A percentile compares a stretch with the other conserved stretches of the same genome.
These are phyloP conservation scores for Bryoglossum gracile DNA, from an alignment of 495 filamentous ascomycete genomes.

Conservation along the genomic window DNA sequence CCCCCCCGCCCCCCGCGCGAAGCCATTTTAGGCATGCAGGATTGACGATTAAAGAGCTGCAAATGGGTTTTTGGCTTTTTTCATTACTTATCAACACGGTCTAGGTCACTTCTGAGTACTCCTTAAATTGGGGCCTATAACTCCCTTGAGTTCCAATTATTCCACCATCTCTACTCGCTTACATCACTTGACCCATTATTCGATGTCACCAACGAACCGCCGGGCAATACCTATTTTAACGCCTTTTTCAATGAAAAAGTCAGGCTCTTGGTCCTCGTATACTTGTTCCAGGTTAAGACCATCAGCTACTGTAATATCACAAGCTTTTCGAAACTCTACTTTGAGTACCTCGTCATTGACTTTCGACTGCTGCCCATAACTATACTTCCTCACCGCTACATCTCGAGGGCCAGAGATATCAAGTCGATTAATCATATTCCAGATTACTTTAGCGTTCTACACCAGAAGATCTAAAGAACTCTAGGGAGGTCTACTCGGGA, in stretches of 20 bases:
- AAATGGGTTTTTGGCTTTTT: too few species aligned
- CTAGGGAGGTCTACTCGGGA: too few species aligned
- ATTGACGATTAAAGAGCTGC: too few species aligned
- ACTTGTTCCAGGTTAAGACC: conserved; percentile 17
- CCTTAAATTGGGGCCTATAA: not conserved
- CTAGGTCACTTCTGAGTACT: too few species aligned
- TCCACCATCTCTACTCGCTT: not conserved
- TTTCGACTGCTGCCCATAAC: conserved; percentile 20
- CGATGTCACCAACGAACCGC: conserved; percentile 20
- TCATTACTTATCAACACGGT: too few species aligned
- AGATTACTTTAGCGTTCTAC: too few species aligned
- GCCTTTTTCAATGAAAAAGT: conserved; percentile 18
- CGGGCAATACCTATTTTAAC: conserved; percentile 16
- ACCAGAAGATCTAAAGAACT: too few species aligned
- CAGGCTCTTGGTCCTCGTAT: conserved; percentile 19
- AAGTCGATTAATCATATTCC: conserved; percentile 1
- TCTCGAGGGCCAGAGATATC: conserved; percentile 1
- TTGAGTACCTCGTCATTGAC: conserved; percentile 6
- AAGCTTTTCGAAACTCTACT: conserved; percentile 11
- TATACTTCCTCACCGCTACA: conserved; percentile 9
- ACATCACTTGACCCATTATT: conserved; percentile 27
- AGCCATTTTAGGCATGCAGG: too few species aligned
- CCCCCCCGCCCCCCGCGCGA: too few species aligned
- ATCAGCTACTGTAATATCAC: conserved; percentile 3
- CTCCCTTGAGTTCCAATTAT: not conserved